Conservation (phyloP, 2,329 filamentous ascomycete species). For the Botryotinia globosa region DNA sequence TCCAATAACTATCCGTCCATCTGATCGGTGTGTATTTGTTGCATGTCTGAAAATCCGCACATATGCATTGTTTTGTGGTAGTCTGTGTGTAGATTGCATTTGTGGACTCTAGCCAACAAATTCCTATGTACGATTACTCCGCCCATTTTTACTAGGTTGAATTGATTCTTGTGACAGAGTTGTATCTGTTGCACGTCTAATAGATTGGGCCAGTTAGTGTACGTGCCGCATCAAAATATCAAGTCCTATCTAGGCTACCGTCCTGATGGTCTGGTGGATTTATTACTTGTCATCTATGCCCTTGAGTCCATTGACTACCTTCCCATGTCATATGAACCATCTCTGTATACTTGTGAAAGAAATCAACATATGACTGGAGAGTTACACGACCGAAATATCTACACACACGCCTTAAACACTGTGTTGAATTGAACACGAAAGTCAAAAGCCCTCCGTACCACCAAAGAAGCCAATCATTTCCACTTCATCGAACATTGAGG, state of each 20-base stretch:
- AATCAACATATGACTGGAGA: background rate
- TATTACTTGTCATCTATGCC: too few species aligned
- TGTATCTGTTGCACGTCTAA: background rate
- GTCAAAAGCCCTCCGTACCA: background rate
- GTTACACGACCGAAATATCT: background rate
- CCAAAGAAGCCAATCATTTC: background rate
- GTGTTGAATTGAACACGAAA: background rate
- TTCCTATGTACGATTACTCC: background rate
- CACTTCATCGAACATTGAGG: too few species aligned
- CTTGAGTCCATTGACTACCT: too few species aligned
- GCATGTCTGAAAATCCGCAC: background rate
- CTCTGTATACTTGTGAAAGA: too few species aligned
- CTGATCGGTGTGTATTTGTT: background rate
- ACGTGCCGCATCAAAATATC: too few species aligned
- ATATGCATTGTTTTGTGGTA: background rate
- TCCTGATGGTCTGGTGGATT: too few species aligned
- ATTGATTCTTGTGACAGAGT: background rate
- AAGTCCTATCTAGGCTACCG: too few species aligned
- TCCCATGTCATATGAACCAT: too few species aligned
- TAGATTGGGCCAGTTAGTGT: background rate
- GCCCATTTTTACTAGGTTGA: background rate
- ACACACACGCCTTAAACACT: background rate
- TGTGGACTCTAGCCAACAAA: background rate
- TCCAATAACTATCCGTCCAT: background rate
- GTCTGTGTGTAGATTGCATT: background rate